These are phyloP conservation scores for Fusarium neocosmosporiellum DNA, from an alignment of 2,329 filamentous ascomycete species.

Conservation along the genomic window DNA sequence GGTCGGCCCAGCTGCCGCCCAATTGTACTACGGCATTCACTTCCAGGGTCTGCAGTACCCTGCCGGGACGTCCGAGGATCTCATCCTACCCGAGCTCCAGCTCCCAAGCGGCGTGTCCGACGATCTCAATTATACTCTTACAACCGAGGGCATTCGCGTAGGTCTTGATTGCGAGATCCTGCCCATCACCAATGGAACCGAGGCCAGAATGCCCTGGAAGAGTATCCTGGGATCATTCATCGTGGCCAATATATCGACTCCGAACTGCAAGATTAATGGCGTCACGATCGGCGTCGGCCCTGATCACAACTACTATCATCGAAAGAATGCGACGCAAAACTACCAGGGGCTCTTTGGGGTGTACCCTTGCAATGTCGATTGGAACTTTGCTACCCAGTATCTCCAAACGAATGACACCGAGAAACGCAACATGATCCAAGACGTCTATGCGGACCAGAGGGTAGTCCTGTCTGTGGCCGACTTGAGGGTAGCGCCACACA, in stretches of 20 bases:
- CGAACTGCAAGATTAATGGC: constrained; percentile 40
- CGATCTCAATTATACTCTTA: constrained; percentile 30
- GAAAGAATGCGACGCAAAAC: constrained; percentile 42
- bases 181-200: constrained; percentile 34
- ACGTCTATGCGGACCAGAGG: constrained; percentile 37
- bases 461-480: constrained; percentile 36
- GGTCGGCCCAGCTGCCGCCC: constrained; percentile 27
- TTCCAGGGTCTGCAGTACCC: constrained; percentile 32
- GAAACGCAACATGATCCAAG: constrained; percentile 21
- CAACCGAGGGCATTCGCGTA: constrained; percentile 37
- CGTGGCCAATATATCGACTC: constrained; percentile 36
- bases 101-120: constrained; percentile 9
- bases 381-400: constrained; percentile 33
- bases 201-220: constrained; percentile 31
- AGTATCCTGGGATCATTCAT: constrained; percentile 38
- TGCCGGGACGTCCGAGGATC: constrained; percentile 26
- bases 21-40: constrained; percentile 33
- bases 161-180: constrained; percentile 40
- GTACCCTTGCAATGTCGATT: constrained; percentile 44
- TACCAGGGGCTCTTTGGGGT: constrained; percentile 38
- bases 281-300: constrained; percentile 39
- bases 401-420: constrained; percentile 11
- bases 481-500: constrained; percentile 27
- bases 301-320: constrained; percentile 38
- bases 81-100: constrained; percentile 23